phyloP scores from a whole-genome alignment of 2,329 filamentous ascomycete species.

The Helicocarpus griseus region DNA sequence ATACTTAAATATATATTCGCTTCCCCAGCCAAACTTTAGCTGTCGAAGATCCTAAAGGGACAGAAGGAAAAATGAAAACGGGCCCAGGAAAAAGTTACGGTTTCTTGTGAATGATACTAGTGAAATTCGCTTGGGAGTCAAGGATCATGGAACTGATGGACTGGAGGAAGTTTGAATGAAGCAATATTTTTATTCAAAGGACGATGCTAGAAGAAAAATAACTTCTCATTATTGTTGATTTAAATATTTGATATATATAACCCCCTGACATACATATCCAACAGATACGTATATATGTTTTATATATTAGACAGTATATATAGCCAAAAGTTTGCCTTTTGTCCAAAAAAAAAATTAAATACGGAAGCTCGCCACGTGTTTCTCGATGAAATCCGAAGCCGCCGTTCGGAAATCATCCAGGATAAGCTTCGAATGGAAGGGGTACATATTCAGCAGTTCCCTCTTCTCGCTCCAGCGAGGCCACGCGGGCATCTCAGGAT shows the following conservation, averaged over 20 bases:
- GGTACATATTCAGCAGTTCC: constrained; percentile 39
- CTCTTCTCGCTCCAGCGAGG: constrained; percentile 42
- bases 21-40: too few relatives aligned
- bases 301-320: neutral
- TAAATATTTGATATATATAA: neutral
- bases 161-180: too few relatives aligned
- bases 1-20: too few relatives aligned
- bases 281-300: neutral
- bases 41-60: too few relatives aligned
- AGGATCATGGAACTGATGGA: too few relatives aligned
- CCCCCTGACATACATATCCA: neutral
- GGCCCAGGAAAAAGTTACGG: too few relatives aligned
- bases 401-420: constrained; percentile 41
- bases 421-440: constrained; percentile 24
- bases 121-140: too few relatives aligned
- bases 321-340: neutral
- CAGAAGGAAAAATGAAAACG: too few relatives aligned
- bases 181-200: too few relatives aligned
- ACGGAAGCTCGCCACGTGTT: constrained; percentile 14
- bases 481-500: constrained; percentile 39
- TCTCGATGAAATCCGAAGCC: constrained; percentile 33
- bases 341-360: neutral
- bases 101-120: too few relatives aligned
- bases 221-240: too few relatives aligned
- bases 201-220: too few relatives aligned